phyloP scores from a whole-genome alignment of 768 basidiomycete species.

The Mycena rebaudengoi region DNA sequence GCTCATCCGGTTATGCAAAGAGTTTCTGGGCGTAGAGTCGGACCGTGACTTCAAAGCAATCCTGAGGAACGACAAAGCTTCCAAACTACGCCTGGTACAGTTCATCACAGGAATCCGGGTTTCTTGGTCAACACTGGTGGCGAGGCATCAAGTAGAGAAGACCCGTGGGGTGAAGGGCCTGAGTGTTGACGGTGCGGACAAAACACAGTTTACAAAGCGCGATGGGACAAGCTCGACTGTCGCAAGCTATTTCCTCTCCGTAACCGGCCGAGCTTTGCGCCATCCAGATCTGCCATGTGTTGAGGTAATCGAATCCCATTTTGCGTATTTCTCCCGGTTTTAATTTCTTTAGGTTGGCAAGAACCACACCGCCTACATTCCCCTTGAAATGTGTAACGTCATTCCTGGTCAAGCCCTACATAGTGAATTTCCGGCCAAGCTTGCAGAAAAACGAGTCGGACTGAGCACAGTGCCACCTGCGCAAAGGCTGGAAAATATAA shows the following conservation, averaged over 20 bases:
- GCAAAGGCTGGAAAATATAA: conserved; percentile 63
- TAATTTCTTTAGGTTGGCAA: conserved; percentile 54
- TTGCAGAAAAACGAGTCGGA: conserved; percentile 63
- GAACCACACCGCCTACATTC: conserved; percentile 47
- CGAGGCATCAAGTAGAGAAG: conserved; percentile 42
- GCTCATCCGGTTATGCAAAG: no score
- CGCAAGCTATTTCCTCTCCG: conserved; percentile 38
- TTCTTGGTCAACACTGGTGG: no score
- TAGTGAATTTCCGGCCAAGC: conserved; percentile 71
- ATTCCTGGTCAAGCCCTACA: conserved; percentile 74
- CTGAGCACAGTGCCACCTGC: conserved; percentile 73
- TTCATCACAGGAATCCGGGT: conserved; percentile 48
- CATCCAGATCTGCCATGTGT: conserved; percentile 63
- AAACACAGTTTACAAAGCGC: conserved; percentile 54
- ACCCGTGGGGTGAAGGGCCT: conserved; percentile 39
- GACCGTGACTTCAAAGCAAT: no score
- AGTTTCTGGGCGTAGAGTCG: no score
- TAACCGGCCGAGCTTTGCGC: conserved; percentile 41
- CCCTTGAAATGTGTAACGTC: conserved; percentile 72
- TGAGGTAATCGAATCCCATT: conserved; percentile 48
- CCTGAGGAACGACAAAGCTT: no score
- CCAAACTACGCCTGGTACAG: conserved; percentile 42
- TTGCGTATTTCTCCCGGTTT: not conserved
- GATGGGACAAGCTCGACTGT: conserved; percentile 57
- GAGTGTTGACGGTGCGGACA: conserved; percentile 55